Evolutionary conservation across 2,329 filamentous ascomycete genomes (phyloP), one percentile per base, ranked within the genome.

Genomic region (Aspergillus latus): DNA sequence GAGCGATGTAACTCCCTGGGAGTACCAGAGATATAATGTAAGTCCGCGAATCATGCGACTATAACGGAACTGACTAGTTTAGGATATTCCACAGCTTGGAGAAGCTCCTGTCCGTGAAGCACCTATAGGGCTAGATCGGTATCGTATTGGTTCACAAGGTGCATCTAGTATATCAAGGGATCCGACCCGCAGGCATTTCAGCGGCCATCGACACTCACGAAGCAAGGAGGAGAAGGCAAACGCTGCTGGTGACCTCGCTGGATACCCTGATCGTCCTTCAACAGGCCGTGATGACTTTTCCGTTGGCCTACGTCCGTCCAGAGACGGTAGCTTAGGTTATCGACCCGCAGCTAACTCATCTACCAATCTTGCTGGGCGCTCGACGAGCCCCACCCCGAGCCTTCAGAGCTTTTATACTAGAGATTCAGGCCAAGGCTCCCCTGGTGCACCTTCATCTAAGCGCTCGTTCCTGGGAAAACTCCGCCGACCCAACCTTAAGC

Each of bases 1-100:
- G 10, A 94, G 90, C 68, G 93, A 97, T 74, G 92, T 99, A 56
- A 94, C 96, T 39, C 94, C 94, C n/a, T 99, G 96, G 82, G 82
- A 96, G 60, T 97, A 94, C 71, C 94, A 97, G 74, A 90, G 94
- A 70, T 83, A 83, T 63, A 84, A 90, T 78, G 88, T 90, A 73
- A 79, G 86, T 59, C 4, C 1, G 7, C 21, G 7, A 39, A 21
- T n/a, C 42, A 16, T 32, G 39, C 30, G 11, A 37, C n/a, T 55
- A 11, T 16, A 44, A 39, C n/a, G 47, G 9, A 34, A 13, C 10
- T 36, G 45, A 44, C 37, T 37, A 2, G 49, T 53, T 34, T 67
- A 88, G 85, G 89, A 92, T 69, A 89, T 92, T 66, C 84, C 84
- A 45, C 84, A 86, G 62, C 90, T 87, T 75, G 89, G 89, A 58